Base-by-base conservation (phyloP, 305 asterid genomes). In the Fraxinus floribunda region DNA sequence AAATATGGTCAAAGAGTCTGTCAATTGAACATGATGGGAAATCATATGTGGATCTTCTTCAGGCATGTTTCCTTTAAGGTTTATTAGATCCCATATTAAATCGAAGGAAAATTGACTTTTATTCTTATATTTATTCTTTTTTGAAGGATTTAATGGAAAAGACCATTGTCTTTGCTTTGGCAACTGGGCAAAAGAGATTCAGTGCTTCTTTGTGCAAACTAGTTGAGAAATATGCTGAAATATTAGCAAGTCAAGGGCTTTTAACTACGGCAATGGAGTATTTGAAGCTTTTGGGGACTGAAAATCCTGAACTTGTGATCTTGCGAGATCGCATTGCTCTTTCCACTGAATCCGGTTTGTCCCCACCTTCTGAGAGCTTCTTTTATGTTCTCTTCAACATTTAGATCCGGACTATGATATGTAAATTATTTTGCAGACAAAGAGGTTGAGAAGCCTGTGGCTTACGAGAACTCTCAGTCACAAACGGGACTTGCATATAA, bases 171-270 rank as follows among this genome's bases (percentile, higher is more conserved):
- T 89, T 97, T 86, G 98, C 97, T 85, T 90, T 94, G 90, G 99
- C 98, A 79, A 89, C 95, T 84, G 98, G 95, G 64, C 99, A 94
- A 86, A 97, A 94, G 89, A 89, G 84, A 83, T 95, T 94, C 83
- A 97, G 99, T 86, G 93, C 92, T 85, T 92, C 96, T 64, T 83
- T 96, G 41, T 96, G 92, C 89, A 92, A 91, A 86, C 95, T 96
- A 76, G 97, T 97, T 78, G 99, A 97, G 91, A 97, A 92, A 86
- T 97, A 97, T 89, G 95, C 97, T 86, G 99, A 97, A 90, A 94
- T 97, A 82, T 91, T 97, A 83, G 97, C 98, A 74, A 94, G 99
- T 86, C 98, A 93, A 88, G 99, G 99, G 80, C 99, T 92, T 86
- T 85, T 93, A 88, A 91, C 91, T 79, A 92, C 98, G 78, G 98